A percentile compares a stretch with the other conserved stretches of the same genome.
Conservation (phyloP, 306 rosid genomes). For the Lagenaria siceraria region DNA sequence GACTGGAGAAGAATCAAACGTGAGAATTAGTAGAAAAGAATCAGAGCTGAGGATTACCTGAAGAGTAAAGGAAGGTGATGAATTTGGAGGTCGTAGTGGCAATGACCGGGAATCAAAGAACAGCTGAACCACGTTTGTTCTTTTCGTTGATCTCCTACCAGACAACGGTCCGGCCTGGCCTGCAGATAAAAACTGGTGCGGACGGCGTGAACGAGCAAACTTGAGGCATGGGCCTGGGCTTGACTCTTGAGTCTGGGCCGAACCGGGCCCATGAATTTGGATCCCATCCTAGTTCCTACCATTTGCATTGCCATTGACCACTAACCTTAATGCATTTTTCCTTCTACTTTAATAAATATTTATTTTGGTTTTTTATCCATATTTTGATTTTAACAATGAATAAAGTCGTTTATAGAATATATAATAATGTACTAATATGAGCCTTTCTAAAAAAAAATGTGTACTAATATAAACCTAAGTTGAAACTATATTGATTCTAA, state of each 20-base stretch:
- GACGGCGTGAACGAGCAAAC: not conserved
- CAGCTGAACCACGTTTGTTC: not conserved
- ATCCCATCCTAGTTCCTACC: not conserved
- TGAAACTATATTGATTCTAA: no score
- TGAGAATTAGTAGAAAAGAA: no score
- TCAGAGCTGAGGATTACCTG: not conserved
- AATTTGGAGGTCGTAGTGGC: not conserved
- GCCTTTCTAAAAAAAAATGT: no score
- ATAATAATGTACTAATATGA: no score
- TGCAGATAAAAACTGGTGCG: not conserved
- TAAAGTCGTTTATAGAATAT: no score
- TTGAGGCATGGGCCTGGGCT: not conserved
- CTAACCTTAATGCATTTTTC: not conserved
- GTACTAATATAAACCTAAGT: no score
- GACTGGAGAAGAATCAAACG: not conserved
- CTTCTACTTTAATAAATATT: no score
- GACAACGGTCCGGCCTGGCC: not conserved
- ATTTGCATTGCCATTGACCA: not conserved
- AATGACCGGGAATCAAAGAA: not conserved
- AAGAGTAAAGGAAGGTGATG: not conserved
- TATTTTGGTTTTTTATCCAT: no score
- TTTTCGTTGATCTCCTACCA: constrained; percentile 1
- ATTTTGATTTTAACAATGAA: no score
- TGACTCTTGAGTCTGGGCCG: not conserved
- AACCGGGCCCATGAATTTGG: not conserved